phyloP scores from a whole-genome alignment of 805 yeast species.

The Metschnikowia koreensis region DNA sequence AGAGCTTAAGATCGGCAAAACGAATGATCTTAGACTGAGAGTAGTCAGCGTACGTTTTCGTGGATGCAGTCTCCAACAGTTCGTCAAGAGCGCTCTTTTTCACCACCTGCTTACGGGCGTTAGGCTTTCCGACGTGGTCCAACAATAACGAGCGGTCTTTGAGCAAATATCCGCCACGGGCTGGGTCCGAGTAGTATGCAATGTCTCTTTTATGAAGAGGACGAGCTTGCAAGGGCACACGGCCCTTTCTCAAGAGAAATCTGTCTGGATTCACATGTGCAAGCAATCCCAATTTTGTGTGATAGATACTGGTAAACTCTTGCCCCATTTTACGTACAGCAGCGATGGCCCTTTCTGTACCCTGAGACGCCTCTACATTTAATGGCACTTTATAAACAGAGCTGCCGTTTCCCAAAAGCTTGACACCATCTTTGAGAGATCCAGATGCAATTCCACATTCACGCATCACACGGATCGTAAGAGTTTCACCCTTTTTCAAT shows the following conservation, averaged over 20 bases:
- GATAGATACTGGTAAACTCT: constrained; percentile 69
- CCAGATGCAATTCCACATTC: constrained; percentile 73
- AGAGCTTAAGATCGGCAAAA: constrained; percentile 9
- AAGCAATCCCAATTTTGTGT: constrained; percentile 57
- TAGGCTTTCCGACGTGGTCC: constrained; percentile 30
- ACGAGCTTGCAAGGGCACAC: constrained; percentile 79
- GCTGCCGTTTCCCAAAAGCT: constrained; percentile 66
- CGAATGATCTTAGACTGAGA: constrained; percentile 14
- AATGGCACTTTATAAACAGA: constrained; percentile 55
- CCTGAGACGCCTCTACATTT: constrained; percentile 78
- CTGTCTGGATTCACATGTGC: constrained; percentile 77
- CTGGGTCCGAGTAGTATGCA: constrained; percentile 68
- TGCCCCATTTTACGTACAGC: constrained; percentile 75
- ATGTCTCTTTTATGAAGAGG: constrained; percentile 83
- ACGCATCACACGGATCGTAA: constrained; percentile 76
- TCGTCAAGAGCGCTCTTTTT: constrained; percentile 37
- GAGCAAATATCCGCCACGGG: constrained; percentile 72
- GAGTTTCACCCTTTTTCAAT: constrained; percentile 55
- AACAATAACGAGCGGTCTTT: constrained; percentile 38
- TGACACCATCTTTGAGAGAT: constrained; percentile 72
- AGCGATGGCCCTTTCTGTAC: constrained; percentile 69
- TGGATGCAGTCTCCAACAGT: constrained; percentile 34
- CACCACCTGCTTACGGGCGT: constrained; percentile 15
- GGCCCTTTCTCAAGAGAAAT: constrained; percentile 67
- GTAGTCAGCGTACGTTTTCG: constrained; percentile 17